Conservation (phyloP, 2,329 filamentous ascomycete species). For the Fusarium oligoseptatum region DNA sequence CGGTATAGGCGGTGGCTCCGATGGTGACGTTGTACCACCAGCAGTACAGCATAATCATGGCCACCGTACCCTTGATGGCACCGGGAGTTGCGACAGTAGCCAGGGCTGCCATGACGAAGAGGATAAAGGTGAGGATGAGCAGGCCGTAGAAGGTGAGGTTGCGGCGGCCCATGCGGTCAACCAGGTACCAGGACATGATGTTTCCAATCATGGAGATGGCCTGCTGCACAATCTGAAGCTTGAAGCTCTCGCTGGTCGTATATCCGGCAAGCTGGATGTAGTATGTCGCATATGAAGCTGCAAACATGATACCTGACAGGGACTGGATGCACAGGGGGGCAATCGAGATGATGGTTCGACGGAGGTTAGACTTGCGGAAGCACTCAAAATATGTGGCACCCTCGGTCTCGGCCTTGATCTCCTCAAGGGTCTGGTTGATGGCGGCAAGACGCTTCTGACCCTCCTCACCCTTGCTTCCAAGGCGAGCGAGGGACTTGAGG, state of each 20-base stretch:
- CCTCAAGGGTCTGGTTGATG: conserved; percentile 50
- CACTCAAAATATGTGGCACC: conserved; percentile 56
- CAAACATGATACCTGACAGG: conserved; percentile 53
- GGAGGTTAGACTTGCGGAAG: conserved; percentile 55
- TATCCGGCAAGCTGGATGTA: conserved; percentile 59
- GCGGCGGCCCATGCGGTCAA: conserved; percentile 55
- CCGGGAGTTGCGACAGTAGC: conserved; percentile 37
- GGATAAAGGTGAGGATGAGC: conserved; percentile 50
- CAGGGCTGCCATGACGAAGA: conserved; percentile 55
- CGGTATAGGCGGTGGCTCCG: conserved; percentile 18
- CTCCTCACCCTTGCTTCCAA: conserved; percentile 47
- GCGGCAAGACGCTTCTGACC: conserved; percentile 47
- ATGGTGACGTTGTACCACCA: conserved; percentile 52
- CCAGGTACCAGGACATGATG: conserved; percentile 54
- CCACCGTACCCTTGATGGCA: conserved; percentile 47
- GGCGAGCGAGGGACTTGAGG: conserved; percentile 50
- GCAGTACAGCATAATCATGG: conserved; percentile 55
- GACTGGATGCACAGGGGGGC: conserved; percentile 53
- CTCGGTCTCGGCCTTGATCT: conserved; percentile 52
- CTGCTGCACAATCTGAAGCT: conserved; percentile 56
- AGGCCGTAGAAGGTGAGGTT: conserved; percentile 53
- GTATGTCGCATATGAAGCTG: conserved; percentile 56
- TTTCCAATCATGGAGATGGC: conserved; percentile 56
- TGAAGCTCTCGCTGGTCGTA: conserved; percentile 52
- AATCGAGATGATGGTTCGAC: conserved; percentile 56